Percentiles rank a stretch among this genome's conserved stretches.
phyloP scores from a whole-genome alignment of 352 stramenopile genomes.

The Pythium guiyangense region DNA sequence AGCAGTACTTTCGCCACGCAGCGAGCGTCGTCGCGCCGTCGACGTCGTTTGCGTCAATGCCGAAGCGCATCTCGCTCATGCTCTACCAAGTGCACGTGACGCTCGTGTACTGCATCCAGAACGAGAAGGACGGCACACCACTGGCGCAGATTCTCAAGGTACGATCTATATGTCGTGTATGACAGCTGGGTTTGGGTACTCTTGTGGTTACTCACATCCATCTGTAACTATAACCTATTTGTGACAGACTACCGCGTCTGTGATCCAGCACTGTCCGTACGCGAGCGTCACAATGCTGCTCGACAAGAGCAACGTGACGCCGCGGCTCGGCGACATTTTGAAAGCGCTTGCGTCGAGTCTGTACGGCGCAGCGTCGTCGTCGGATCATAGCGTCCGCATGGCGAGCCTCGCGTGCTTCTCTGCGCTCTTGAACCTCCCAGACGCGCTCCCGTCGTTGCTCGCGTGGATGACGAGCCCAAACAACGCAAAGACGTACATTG shows the following conservation, averaged over 20 bases:
- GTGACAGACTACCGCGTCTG: conserved; percentile 47
- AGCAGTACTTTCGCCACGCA: conserved; percentile 71
- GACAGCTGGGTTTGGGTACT: too few species aligned
- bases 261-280: conserved; percentile 82
- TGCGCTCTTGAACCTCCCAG: conserved; percentile 66
- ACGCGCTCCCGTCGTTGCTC: conserved; percentile 52
- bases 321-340: conserved; percentile 55
- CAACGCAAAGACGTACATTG: conserved; percentile 34
- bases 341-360: conserved; percentile 66
- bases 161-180: too few species aligned
- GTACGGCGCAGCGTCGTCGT: conserved; percentile 49
- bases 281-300: conserved; percentile 45
- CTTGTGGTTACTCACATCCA: too few species aligned
- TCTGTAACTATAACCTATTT: too few species aligned
- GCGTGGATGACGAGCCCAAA: conserved; percentile 69
- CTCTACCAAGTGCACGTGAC: conserved; percentile 81
- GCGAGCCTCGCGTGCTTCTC: conserved; percentile 78
- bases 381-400: conserved; percentile 78
- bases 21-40: conserved; percentile 42
- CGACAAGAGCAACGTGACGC: conserved; percentile 44
- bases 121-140: conserved; percentile 56
- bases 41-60: conserved; percentile 81
- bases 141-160: conserved; percentile 76
- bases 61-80: conserved; percentile 80
- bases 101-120: conserved; percentile 77